Base-by-base conservation (phyloP, 441 rosid genomes). In the Erodium texanum region DNA sequence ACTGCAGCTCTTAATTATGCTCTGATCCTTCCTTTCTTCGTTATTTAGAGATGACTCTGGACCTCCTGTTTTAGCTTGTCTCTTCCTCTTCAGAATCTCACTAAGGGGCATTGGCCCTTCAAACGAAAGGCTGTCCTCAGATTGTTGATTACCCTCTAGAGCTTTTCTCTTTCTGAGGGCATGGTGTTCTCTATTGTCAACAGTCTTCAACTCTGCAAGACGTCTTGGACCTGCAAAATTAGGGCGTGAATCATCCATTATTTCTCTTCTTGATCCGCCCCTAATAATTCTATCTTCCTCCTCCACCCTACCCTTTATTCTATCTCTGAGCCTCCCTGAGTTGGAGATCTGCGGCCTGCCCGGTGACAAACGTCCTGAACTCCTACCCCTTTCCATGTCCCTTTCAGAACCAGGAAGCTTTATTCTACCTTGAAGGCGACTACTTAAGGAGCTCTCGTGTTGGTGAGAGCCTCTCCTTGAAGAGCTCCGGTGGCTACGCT, bases 41-140 rank as follows among this genome's bases (percentile, higher is more conserved):
- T 68, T 64, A 67, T 50, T 66, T 56, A 62, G 62, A 19, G 80
- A 75, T 68, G 82, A 54, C 14, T 80, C 80, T 41, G 80, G 78
- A 66, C 75, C 81, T 68, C 79, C 78, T 69, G 73, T 76, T 70
- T 68, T 83, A 73, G 85, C 82, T 56, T 77, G 86, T 79, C 87
- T 82, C 82, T 93, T 90, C 67, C 96, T 86, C 82, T 81, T 90
- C 73, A 90, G 82, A 79, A 93, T 89, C 86, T 86, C 94, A 54
- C 89, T 86, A 24, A 89, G 83, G 66, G 98, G 88, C 85, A 87
- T 80, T 7, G 98, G 98, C 70, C 96, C 93, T 71, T 87, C 84
- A 77, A 93, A 93, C 9, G 91, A 76, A 65, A 78, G 76, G 62
- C 73, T 74, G 68, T 75, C 84, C 71, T 78, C 88, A 67, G 79